phyloP scores from a whole-genome alignment of 257 asterid species.

The Ligustrum vulgare region DNA sequence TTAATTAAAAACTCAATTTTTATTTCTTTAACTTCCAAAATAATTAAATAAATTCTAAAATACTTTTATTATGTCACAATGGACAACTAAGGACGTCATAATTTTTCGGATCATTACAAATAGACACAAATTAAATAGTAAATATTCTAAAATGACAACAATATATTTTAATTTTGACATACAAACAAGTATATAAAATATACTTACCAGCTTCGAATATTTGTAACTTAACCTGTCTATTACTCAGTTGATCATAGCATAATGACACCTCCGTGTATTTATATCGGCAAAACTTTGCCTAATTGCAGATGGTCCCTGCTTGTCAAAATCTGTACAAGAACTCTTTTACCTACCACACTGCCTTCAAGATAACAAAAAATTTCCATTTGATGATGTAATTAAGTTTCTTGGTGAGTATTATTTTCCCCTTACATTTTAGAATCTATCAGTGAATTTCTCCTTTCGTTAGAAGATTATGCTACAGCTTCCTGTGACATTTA shows the following conservation, averaged over 20 bases:
- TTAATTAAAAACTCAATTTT: too few relatives aligned
- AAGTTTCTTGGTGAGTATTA: slow-evolving; percentile 67
- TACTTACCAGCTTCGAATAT: background rate
- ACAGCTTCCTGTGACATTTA: slow-evolving; percentile 3
- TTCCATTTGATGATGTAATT: slow-evolving; percentile 79
- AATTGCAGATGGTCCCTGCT: slow-evolving; percentile 81
- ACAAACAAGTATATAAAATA: too few relatives aligned
- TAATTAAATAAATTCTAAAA: too few relatives aligned
- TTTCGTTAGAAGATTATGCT: background rate
- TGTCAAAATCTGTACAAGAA: slow-evolving; percentile 83
- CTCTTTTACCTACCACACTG: slow-evolving; percentile 84
- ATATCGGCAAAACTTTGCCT: slow-evolving; percentile 5
- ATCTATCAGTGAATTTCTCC: background rate
- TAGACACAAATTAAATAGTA: too few relatives aligned
- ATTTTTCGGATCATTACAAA: too few relatives aligned
- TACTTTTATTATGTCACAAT: too few relatives aligned
- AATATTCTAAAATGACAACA: too few relatives aligned
- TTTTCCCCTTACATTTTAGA: slow-evolving; percentile 7
- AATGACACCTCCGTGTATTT: background rate
- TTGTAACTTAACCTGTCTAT: background rate
- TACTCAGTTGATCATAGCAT: slow-evolving; percentile 11
- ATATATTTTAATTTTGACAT: too few relatives aligned
- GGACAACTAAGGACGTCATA: too few relatives aligned
- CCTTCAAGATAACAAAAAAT: slow-evolving; percentile 59
- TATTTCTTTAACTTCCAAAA: too few relatives aligned